A percentile compares a stretch with the other conserved stretches of the same genome.
Conservation (phyloP, 2,329 filamentous ascomycete genomes). For the Akanthomyces dipterigenus region DNA sequence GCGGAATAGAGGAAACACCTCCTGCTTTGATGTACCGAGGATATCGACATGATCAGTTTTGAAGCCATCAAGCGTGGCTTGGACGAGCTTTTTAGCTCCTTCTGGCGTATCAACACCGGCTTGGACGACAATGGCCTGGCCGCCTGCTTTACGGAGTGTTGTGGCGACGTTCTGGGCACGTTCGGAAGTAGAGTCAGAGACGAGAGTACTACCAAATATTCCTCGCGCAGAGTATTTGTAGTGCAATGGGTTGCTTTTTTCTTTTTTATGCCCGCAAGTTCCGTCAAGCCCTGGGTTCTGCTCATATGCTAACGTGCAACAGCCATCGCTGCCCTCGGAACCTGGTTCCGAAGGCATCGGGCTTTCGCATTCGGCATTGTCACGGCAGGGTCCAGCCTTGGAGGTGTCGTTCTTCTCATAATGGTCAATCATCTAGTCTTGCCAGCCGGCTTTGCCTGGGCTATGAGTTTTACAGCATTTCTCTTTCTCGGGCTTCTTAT, state of each 20-base stretch:
- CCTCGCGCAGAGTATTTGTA: conserved; percentile 9
- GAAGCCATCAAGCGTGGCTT: conserved; percentile 28
- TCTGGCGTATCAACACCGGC: conserved; percentile 25
- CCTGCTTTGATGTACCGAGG: conserved; percentile 23
- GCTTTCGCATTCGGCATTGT: conserved; percentile 52
- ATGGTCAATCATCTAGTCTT: conserved; percentile 20
- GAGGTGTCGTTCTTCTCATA: conserved; percentile 41
- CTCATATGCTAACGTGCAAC: not conserved
- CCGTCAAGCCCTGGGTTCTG: not conserved
- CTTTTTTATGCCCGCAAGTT: not conserved
- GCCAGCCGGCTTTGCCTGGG: conserved; percentile 33
- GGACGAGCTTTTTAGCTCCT: conserved; percentile 25
- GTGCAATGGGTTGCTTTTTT: conserved; percentile 5
- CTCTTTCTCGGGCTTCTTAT: conserved; percentile 37
- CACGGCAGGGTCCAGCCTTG: conserved; percentile 48
- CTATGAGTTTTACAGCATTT: conserved; percentile 53
- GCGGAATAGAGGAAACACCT: not conserved
- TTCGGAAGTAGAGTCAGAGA: conserved; percentile 26
- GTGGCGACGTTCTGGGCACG: conserved; percentile 26
- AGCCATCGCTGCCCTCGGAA: conserved; percentile 45
- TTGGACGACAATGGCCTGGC: conserved; percentile 25
- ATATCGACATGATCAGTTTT: conserved; percentile 32
- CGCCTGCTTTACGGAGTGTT: conserved; percentile 23
- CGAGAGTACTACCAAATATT: conserved; percentile 14
- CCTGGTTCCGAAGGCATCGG: conserved; percentile 50